Conservation (phyloP, 192 early-diverging fungal genomes). For the Coemansia nantahalensis region DNA sequence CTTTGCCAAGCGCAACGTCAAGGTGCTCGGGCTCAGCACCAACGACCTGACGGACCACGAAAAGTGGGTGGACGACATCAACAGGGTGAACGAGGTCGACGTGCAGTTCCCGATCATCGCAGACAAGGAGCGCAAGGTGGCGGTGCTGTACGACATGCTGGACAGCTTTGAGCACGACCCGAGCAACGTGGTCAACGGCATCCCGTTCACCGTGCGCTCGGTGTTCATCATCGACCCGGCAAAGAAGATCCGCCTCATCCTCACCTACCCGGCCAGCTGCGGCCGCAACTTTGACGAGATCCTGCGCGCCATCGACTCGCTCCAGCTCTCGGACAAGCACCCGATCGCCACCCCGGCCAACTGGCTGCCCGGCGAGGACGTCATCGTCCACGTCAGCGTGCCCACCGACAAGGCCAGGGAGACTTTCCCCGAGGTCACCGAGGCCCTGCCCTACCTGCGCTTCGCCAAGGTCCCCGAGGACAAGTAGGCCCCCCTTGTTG, state of each 20-base stretch:
- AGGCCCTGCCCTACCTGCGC: slow-evolving; percentile 85
- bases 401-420: slow-evolving; percentile 77
- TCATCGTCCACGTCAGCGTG: slow-evolving; percentile 88
- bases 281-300: slow-evolving; percentile 98
- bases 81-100: slow-evolving; percentile 78
- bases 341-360: slow-evolving; percentile 92
- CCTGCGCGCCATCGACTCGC: slow-evolving; percentile 87
- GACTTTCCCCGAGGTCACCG: slow-evolving; percentile 80
- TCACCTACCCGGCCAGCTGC: slow-evolving; percentile 91
- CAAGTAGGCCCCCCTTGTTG: neutral
- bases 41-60: slow-evolving; percentile 81
- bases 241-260: slow-evolving; percentile 83
- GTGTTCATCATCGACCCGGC: slow-evolving; percentile 95
- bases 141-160: slow-evolving; percentile 95
- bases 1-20: slow-evolving; percentile 78
- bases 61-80: slow-evolving; percentile 91
- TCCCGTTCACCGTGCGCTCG: slow-evolving; percentile 93
- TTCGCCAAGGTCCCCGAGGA: slow-evolving; percentile 38
- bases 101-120: slow-evolving; percentile 94
- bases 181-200: slow-evolving; percentile 82
- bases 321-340: slow-evolving; percentile 86
- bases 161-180: slow-evolving; percentile 84
- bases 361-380: slow-evolving; percentile 85
- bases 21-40: slow-evolving; percentile 92
- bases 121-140: slow-evolving; percentile 80